These are phyloP conservation scores for Debaryomyces castellii DNA, from an alignment of 805 yeast species.

Conservation along the genomic window DNA sequence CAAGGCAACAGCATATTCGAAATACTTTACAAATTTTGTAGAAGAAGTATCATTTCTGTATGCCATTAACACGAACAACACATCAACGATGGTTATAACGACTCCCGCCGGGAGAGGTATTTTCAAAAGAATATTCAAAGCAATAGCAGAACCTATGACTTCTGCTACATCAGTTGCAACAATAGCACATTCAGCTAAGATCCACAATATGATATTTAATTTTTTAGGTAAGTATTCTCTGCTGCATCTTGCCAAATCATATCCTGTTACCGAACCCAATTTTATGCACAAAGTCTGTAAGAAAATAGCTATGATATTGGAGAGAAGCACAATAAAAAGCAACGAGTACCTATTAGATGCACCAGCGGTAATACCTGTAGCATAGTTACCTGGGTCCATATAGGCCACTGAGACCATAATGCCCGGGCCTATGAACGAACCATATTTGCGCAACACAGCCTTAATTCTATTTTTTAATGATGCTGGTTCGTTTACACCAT, in stretches of 20 bases:
- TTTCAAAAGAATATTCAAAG: slow-evolving; percentile 43
- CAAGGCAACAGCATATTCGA: slow-evolving; percentile 43
- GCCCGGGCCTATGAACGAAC: slow-evolving; percentile 47
- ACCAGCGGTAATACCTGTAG: slow-evolving; percentile 50
- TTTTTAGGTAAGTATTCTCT: slow-evolving; percentile 39
- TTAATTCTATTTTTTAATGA: not conserved
- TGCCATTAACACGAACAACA: slow-evolving; percentile 46
- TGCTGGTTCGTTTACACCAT: not conserved
- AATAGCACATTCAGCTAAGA: slow-evolving; percentile 48
- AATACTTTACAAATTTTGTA: slow-evolving; percentile 30
- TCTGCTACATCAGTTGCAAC: slow-evolving; percentile 55
- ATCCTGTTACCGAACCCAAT: slow-evolving; percentile 50
- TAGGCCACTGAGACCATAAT: slow-evolving; percentile 49
- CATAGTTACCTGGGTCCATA: slow-evolving; percentile 55
- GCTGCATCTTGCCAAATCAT: slow-evolving; percentile 46
- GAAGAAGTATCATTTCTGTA: slow-evolving; percentile 44
- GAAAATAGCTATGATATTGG: slow-evolving; percentile 47
- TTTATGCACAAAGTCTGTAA: slow-evolving; percentile 45
- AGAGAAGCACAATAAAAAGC: slow-evolving; percentile 41
- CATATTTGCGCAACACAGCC: slow-evolving; percentile 28
- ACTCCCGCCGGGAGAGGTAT: slow-evolving; percentile 53
- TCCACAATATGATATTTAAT: slow-evolving; percentile 38
- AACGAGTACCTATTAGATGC: slow-evolving; percentile 43
- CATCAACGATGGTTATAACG: slow-evolving; percentile 44
- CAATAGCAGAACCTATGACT: slow-evolving; percentile 53